Percentiles rank a stretch among this genome's conserved stretches.
phyloP scores from a whole-genome alignment of 1,139 yeast species.

The Yamadazyma triangularis region DNA sequence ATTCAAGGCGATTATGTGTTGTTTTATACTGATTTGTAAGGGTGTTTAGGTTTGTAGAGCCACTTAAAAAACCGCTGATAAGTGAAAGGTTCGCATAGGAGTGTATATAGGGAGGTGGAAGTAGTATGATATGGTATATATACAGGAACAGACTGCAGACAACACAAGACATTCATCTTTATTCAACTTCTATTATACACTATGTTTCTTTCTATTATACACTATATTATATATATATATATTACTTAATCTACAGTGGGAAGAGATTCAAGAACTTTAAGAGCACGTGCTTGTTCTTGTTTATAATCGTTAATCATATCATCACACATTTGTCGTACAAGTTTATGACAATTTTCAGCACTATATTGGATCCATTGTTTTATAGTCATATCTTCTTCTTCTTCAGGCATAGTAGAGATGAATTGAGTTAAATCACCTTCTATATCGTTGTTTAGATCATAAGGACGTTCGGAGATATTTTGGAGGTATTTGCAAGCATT shows the following conservation, averaged over 20 bases:
- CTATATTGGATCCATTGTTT: conserved; percentile 62
- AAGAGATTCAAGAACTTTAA: conserved; percentile 21
- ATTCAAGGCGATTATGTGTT: too few relatives aligned
- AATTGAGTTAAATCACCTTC: conserved; percentile 63
- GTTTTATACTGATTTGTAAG: too few relatives aligned
- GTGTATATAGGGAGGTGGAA: too few relatives aligned
- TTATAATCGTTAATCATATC: conserved; percentile 42
- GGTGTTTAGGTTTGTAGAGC: too few relatives aligned
- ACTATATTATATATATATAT: conserved; percentile 1
- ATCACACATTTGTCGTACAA: conserved; percentile 41
- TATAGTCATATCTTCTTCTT: conserved; percentile 65
- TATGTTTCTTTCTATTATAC: too few relatives aligned
- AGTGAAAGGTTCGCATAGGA: too few relatives aligned
- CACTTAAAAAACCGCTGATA: too few relatives aligned
- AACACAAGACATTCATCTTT: too few relatives aligned
- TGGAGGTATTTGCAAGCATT: conserved; percentile 31
- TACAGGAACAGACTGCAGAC: too few relatives aligned
- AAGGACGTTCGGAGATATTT: conserved; percentile 18
- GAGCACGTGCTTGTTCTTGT: conserved; percentile 40
- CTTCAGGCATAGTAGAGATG: conserved; percentile 64
- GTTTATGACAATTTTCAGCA: conserved; percentile 36
- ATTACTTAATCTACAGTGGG: conserved; percentile 18
- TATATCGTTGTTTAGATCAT: conserved; percentile 47
- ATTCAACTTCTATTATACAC: too few relatives aligned
- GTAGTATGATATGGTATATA: too few relatives aligned